These are phyloP conservation scores for Euryodendron excelsum DNA, from an alignment of 148 eudicot genomes.

Conservation along the genomic window DNA sequence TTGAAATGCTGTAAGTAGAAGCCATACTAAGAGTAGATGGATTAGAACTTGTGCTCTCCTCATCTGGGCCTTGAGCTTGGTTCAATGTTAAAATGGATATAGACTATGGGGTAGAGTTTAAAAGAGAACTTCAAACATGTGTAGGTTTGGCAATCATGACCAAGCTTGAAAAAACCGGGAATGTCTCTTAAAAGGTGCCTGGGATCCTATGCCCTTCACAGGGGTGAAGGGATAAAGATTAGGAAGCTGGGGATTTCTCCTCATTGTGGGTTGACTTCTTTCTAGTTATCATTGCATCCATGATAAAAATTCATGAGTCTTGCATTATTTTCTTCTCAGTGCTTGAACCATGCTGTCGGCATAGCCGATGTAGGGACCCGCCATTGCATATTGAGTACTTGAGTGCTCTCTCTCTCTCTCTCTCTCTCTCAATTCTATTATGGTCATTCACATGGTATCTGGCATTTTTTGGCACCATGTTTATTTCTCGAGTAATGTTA, in stretches of 20 bases:
- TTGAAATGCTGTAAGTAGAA: conserved; percentile 32
- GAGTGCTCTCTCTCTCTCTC: background rate
- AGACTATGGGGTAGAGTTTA: background rate
- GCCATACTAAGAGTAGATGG: conserved; percentile 34
- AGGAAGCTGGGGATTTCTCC: conserved; percentile 18
- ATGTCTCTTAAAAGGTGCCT: conserved; percentile 24
- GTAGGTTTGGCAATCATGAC: conserved; percentile 27
- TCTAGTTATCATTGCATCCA: conserved; percentile 44
- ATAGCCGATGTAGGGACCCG: conserved; percentile 27
- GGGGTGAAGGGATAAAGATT: conserved; percentile 8
- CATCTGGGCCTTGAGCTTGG: conserved; percentile 25
- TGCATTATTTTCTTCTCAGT: conserved; percentile 21
- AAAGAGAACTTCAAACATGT: background rate
- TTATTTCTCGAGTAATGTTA: too few relatives aligned
- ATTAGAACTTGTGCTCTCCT: conserved; percentile 27
- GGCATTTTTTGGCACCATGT: too few relatives aligned
- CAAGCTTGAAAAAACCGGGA: conserved; percentile 24
- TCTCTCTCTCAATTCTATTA: background rate
- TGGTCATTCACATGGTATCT: conserved; percentile 1
- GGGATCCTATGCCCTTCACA: conserved; percentile 44
- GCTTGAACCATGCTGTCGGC: conserved; percentile 20
- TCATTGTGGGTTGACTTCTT: conserved; percentile 50
- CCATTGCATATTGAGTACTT: background rate
- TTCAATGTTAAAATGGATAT: conserved; percentile 18
- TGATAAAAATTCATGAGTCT: conserved; percentile 25